A percentile compares a stretch with the other conserved stretches of the same genome.
Conservation (phyloP, 768 basidiomycete species). For the Strobilomyces confusus region DNA sequence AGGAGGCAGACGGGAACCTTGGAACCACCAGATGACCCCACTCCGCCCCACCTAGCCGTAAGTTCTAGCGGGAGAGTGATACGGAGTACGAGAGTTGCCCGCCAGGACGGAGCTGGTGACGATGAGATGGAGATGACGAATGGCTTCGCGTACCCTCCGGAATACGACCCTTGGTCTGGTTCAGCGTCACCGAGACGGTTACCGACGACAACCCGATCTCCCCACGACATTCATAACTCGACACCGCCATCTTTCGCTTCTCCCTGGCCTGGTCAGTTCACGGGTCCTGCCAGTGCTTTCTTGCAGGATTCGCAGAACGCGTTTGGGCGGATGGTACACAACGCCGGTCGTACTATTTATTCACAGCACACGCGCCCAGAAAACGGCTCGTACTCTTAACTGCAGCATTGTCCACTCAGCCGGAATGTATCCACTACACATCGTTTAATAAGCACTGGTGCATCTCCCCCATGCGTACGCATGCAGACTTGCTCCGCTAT, state of each 20-base stretch:
- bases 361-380: slow-evolving; percentile 45
- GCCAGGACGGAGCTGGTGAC: slow-evolving; percentile 25
- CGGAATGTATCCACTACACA: slow-evolving; percentile 21
- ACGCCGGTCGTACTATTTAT: slow-evolving; percentile 62
- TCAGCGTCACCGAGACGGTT: slow-evolving; percentile 23
- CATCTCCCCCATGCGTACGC: not conserved
- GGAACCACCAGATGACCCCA: slow-evolving; percentile 21
- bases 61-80: slow-evolving; percentile 28
- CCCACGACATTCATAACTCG: slow-evolving; percentile 21
- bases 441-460: slow-evolving; percentile 16
- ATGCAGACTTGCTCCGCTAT: not conserved
- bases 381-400: slow-evolving; percentile 26
- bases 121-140: slow-evolving; percentile 22
- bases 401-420: slow-evolving; percentile 6
- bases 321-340: slow-evolving; percentile 41
- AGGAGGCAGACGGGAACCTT: slow-evolving; percentile 15
- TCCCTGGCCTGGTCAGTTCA: slow-evolving; percentile 37
- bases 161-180: slow-evolving; percentile 26
- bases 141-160: slow-evolving; percentile 16
- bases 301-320: slow-evolving; percentile 39
- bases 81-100: slow-evolving; percentile 28
- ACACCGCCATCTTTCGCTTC: slow-evolving; percentile 22
- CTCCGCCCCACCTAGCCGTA: slow-evolving; percentile 21
- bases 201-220: slow-evolving; percentile 10
- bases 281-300: slow-evolving; percentile 50